Evolutionary conservation across 2,329 filamentous ascomycete genomes (phyloP).

Genomic region (Penicillium sp.): DNA sequence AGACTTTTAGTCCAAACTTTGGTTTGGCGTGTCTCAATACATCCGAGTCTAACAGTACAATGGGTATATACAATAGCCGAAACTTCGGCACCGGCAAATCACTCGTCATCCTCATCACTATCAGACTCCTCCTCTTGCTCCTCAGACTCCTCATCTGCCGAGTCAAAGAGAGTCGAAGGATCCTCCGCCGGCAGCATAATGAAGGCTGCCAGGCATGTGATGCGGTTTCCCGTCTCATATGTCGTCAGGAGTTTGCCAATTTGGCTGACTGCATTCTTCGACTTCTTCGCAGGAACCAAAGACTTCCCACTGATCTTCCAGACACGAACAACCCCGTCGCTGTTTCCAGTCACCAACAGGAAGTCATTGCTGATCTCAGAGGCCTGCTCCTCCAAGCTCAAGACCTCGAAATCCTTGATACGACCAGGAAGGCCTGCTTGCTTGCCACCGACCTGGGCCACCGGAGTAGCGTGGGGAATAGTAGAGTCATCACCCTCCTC

Average conservation of each 20-base stretch:
- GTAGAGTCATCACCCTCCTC: slow-evolving; percentile 55
- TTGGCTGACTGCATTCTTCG: slow-evolving; percentile 39
- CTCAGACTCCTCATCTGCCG: slow-evolving; percentile 55
- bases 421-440: slow-evolving; percentile 68
- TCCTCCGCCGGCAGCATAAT: slow-evolving; percentile 69
- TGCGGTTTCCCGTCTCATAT: slow-evolving; percentile 83
- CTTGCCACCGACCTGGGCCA: slow-evolving; percentile 80
- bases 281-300: slow-evolving; percentile 26
- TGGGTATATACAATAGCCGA: slow-evolving; percentile 33
- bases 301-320: slow-evolving; percentile 63
- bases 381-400: slow-evolving; percentile 51
- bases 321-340: slow-evolving; percentile 80
- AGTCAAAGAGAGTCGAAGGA: slow-evolving; percentile 62
- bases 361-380: slow-evolving; percentile 44
- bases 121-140: slow-evolving; percentile 35
- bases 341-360: slow-evolving; percentile 74
- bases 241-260: slow-evolving; percentile 72
- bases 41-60: slow-evolving; percentile 27
- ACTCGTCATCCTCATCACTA: slow-evolving; percentile 37
- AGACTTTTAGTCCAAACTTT: slow-evolving; percentile 2
- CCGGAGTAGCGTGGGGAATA: slow-evolving; percentile 61
- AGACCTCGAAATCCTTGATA: slow-evolving; percentile 84
- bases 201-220: slow-evolving; percentile 87
- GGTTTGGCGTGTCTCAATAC: slow-evolving; percentile 20
- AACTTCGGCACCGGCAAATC: slow-evolving; percentile 20